Evolutionary conservation across 805 yeast genomes (phyloP).

Genomic region (Lipomyces yamadae): DNA sequence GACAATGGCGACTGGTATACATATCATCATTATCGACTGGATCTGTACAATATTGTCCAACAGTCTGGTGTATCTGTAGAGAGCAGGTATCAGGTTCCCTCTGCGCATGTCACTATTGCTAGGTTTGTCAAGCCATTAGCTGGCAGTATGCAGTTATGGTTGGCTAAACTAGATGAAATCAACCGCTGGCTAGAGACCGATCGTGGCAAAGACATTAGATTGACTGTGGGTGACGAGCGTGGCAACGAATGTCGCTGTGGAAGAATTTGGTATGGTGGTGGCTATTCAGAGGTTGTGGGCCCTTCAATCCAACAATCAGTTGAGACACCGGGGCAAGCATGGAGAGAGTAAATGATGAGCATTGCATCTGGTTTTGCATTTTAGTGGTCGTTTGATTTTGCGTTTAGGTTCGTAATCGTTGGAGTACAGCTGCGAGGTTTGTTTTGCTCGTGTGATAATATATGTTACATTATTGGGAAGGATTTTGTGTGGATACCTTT

Average conservation of each 20-base stretch:
- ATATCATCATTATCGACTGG: slow-evolving; percentile 35
- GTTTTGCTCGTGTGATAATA: background rate
- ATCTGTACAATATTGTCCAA: slow-evolving; percentile 23
- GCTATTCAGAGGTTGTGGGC: slow-evolving; percentile 25
- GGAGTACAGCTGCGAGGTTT: background rate
- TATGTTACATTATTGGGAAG: background rate
- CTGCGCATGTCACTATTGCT: slow-evolving; percentile 40
- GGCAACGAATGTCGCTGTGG: slow-evolving; percentile 35
- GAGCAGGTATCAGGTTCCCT: slow-evolving; percentile 37
- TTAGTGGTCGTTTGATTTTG: background rate
- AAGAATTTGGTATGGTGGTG: slow-evolving; percentile 40
- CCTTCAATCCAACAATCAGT: background rate
- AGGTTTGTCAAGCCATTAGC: slow-evolving; percentile 31
- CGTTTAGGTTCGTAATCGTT: background rate
- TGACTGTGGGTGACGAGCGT: slow-evolving; percentile 35
- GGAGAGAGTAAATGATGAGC: background rate
- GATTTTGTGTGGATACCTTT: background rate
- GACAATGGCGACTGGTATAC: slow-evolving; percentile 28
- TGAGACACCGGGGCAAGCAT: background rate
- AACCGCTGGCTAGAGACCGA: slow-evolving; percentile 25
- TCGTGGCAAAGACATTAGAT: slow-evolving; percentile 11
- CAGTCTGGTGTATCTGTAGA: slow-evolving; percentile 27
- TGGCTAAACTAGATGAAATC: slow-evolving; percentile 30
- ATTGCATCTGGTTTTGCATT: no score
- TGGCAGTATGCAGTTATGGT: slow-evolving; percentile 23